Base-by-base conservation (phyloP, 2,329 filamentous ascomycete species). In the Exophiala bonariae region DNA sequence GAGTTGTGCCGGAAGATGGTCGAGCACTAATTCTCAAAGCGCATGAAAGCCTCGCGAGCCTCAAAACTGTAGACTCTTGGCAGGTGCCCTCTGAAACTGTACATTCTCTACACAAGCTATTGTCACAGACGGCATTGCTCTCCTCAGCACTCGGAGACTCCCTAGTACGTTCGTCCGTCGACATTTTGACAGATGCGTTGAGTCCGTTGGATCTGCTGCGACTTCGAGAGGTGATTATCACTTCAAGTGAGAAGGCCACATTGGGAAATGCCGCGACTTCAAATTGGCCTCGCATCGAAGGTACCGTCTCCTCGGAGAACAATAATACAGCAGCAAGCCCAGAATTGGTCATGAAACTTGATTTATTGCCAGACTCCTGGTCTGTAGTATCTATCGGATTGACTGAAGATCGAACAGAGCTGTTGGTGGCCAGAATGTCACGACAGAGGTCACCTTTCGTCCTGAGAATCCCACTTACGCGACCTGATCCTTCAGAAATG, bases 391-490 rank as follows among this genome's bases (percentile, higher is more conserved):
- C 91, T 0, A 72, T 99, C 35, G 87, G 87, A 0, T 69, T 99
- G 13, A 93, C 87, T 61, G 87, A 95, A 43, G 85, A 85, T 57
- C 80, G 78, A 31, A 86, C 89, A 44, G 93, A 97, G 62, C 79
- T 99, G 3, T 90, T 88, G 57, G 84, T 97, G 53, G 91, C 89
- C n/a, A 89, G 89, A 59, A 82, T 96, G 26, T 83, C 88, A 54
- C 77, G 83, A 8, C 83, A 82, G 1, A 80, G 86, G 41, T 82
- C 80, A 19, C 93, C 93, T 0, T 95, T 99, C 61, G 82, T 96
- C 42, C 74, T 99, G 41, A 85, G 91, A 4, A 75, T 99, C 17
- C 93, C 93, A 0, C 79, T 99, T 18, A 85, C 87, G 57, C 78
- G 92, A 33, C 88, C 92, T 44, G 88, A 83, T 56, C 87, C 85